Conservation (phyloP, 768 basidiomycete genomes). For the Russula vinacea region DNA sequence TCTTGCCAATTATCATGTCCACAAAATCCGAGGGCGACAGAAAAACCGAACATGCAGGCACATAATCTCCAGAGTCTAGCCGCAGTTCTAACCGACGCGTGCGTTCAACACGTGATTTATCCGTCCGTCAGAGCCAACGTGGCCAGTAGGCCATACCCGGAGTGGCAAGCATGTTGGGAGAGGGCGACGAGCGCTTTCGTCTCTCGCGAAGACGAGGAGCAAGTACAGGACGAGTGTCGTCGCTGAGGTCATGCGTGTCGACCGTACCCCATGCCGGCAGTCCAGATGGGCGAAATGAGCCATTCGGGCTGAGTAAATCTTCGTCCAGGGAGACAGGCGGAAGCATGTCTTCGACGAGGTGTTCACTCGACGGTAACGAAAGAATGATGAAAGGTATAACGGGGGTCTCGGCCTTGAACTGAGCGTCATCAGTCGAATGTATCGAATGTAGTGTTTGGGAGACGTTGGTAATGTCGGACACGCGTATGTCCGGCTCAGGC, state of each 20-base stretch:
- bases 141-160: constrained; percentile 14
- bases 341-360: background rate
- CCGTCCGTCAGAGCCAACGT: constrained; percentile 18
- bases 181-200: constrained; percentile 1
- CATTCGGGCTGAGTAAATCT: constrained; percentile 18
- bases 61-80: too few species aligned
- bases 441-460: constrained; percentile 6
- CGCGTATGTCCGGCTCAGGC: background rate
- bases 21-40: background rate
- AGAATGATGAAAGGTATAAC: constrained; percentile 21
- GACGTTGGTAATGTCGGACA: background rate
- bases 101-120: background rate
- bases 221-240: constrained; percentile 14
- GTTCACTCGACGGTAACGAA: constrained; percentile 17
- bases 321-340: constrained; percentile 5
- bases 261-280: background rate
- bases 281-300: constrained; percentile 17
- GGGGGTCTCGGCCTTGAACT: constrained; percentile 3
- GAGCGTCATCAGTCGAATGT: constrained; percentile 3
- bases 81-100: too few species aligned
- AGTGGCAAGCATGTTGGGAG: background rate
- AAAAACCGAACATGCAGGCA: background rate
- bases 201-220: constrained; percentile 17
- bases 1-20: background rate
- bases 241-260: background rate